phyloP scores from a whole-genome alignment of 2,329 filamentous ascomycete genomes.

The Monosporascus sp. region DNA sequence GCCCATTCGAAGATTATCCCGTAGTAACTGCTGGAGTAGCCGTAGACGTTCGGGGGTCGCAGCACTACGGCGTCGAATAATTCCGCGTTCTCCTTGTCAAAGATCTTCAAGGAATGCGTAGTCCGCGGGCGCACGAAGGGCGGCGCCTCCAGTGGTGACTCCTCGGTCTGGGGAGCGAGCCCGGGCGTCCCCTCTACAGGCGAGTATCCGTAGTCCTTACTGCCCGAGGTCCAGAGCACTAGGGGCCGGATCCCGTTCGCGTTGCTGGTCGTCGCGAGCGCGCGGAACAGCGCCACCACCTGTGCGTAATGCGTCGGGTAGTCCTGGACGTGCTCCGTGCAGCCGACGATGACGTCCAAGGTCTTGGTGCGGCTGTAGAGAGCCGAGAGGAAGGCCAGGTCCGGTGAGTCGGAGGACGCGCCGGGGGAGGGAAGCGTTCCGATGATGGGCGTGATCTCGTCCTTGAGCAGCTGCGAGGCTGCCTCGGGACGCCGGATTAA shows the following conservation, averaged over 20 bases:
- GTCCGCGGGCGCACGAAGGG: conserved; percentile 26
- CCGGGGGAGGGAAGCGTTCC: conserved; percentile 24
- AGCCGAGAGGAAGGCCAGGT: conserved; percentile 18
- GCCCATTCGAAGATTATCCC: conserved; percentile 31
- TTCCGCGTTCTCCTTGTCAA: conserved; percentile 33
- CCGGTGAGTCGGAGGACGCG: conserved; percentile 7
- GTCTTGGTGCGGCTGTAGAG: conserved; percentile 21
- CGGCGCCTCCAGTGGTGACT: conserved; percentile 30
- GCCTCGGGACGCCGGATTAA: conserved; percentile 32
- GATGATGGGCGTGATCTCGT: conserved; percentile 36
- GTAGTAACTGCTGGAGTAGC: conserved; percentile 39
- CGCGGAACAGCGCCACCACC: conserved; percentile 27
- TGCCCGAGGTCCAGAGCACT: conserved; percentile 41
- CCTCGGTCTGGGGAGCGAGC: conserved; percentile 37
- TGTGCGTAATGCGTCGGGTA: conserved; percentile 35
- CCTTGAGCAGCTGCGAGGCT: conserved; percentile 21
- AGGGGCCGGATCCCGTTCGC: conserved; percentile 30
- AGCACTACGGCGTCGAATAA: conserved; percentile 38
- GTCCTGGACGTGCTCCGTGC: conserved; percentile 33
- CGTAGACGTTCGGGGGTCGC: conserved; percentile 42
- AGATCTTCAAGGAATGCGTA: conserved; percentile 26
- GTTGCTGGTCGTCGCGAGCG: conserved; percentile 28
- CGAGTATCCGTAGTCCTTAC: conserved; percentile 43
- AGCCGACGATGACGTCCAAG: conserved; percentile 38
- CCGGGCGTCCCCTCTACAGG: conserved; percentile 25